Evolutionary conservation across 257 asterid genomes (phyloP).

Genomic region (Misopates orontium): DNA sequence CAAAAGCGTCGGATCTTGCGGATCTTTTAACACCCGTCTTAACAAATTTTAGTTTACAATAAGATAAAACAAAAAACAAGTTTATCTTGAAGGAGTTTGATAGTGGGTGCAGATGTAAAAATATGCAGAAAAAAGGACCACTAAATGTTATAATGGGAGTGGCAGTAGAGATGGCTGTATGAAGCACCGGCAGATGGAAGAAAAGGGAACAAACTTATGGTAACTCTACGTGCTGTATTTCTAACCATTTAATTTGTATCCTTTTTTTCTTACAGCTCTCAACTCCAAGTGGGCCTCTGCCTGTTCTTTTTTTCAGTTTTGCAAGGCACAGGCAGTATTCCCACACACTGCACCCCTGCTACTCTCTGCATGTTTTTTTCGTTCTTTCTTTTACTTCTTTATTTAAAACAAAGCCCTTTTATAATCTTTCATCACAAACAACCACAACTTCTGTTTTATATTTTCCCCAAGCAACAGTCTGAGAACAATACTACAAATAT

Average conservation of each 20-base stretch:
- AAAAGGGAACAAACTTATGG: conserved; percentile 53
- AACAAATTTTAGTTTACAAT: neutral
- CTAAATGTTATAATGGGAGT: conserved; percentile 42
- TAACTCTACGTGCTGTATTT: conserved; percentile 58
- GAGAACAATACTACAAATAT: conserved; percentile 36
- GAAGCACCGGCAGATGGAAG: conserved; percentile 64
- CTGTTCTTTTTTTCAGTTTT: conserved; percentile 14
- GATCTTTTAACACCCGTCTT: conserved; percentile 10
- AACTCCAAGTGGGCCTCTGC: too few relatives aligned
- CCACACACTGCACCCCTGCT: too few relatives aligned
- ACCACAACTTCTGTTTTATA: conserved; percentile 34
- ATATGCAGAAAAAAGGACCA: conserved; percentile 49
- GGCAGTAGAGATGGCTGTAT: conserved; percentile 60
- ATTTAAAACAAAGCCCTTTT: conserved; percentile 10
- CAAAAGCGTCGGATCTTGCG: conserved; percentile 12
- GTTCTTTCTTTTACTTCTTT: too few relatives aligned
- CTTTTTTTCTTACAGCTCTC: too few relatives aligned
- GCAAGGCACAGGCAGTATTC: conserved; percentile 18
- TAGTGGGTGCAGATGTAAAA: neutral
- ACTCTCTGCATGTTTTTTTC: too few relatives aligned
- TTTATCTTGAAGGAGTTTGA: conserved; percentile 8
- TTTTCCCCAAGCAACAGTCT: conserved; percentile 34
- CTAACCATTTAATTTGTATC: conserved; percentile 70
- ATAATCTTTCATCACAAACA: conserved; percentile 41
- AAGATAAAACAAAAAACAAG: neutral